Percentiles rank a stretch among this genome's conserved stretches.
phyloP scores from a whole-genome alignment of 331 rosid genomes.

The Spiraea crenata region DNA sequence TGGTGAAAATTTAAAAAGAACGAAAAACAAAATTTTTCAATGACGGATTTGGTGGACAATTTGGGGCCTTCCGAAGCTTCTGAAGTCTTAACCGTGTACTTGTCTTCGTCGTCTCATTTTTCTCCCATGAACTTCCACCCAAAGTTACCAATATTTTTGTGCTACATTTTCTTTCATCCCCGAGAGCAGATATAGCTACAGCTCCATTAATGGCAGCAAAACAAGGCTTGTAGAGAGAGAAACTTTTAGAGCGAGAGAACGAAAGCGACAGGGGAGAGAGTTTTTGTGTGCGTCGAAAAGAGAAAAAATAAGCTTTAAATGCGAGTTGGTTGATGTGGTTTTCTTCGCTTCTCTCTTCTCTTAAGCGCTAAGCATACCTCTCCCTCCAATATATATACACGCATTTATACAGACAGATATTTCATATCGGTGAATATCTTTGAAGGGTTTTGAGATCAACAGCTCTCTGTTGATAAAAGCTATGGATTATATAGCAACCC shows the following conservation, averaged over 20 bases:
- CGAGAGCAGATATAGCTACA: constrained; percentile 12
- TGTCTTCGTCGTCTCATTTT: not conserved
- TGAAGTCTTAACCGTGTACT: not conserved
- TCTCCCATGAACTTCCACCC: not conserved
- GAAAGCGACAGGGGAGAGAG: constrained; percentile 16
- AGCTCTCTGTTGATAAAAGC: constrained; percentile 8
- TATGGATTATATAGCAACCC: constrained; percentile 70
- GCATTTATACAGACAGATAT: not conserved
- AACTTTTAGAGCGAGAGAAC: not conserved
- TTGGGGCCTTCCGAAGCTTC: constrained; percentile 3
- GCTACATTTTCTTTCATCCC: constrained; percentile 7
- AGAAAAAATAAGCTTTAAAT: constrained; percentile 57
- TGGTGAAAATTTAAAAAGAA: not conserved
- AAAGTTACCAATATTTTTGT: not conserved
- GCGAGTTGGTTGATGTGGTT: constrained; percentile 80
- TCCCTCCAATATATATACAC: not conserved
- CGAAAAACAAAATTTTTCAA: not conserved
- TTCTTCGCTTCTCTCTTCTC: constrained; percentile 33
- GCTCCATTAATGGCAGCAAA: not conserved
- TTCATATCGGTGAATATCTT: constrained; percentile 10
- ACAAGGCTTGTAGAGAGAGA: constrained; percentile 4
- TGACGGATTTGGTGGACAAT: constrained; percentile 10
- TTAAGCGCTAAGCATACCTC: constrained; percentile 44
- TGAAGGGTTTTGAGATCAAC: constrained; percentile 33
- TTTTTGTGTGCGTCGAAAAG: constrained; percentile 20